Base-by-base conservation (phyloP, 768 basidiomycete species). In the Amanita polypyramis region DNA sequence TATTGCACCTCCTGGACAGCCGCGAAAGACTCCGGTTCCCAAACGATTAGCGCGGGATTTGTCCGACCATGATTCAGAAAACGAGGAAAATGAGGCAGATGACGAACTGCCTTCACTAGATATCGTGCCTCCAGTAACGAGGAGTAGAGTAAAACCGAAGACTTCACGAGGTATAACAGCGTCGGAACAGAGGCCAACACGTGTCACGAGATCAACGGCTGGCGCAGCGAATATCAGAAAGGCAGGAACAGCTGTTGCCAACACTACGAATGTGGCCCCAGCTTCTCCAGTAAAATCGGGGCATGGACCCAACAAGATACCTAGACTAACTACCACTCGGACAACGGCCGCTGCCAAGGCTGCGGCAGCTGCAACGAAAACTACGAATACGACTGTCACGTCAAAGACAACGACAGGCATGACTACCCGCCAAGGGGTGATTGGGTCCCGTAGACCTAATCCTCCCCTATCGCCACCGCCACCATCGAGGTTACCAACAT, bases 1-100 rank as follows among this genome's bases (percentile, higher is more conserved):
- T 14, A 85, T 87, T 17, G 75, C 77, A 9, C 83, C 89, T 15
- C 87, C 85, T 7, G 86, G 83, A 15, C 90, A 89, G 60, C 89
- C 85, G 25, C 80, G 82, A 55, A 96, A 95, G 69, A 92, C 91
- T 0, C 92, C 92, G 0, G 74, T 78, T 46, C 72, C 79, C 39
- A 90, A 92, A 65, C 79, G 85, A 49, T 59, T 68, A 12, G 79
- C 79, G 1, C 70, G 75, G 45, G 84, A 84, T 52, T 80, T 81
- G 2, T 83, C 82, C 40, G 77, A 80, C 43, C 83, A 86, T 36
- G 80, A 75, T 33, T 79, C 77, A 50, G 43, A 50, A 8, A 30
- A 19, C 33, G 80, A 77, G 52, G 42, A 44, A 41, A n/a, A 44
- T 33, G 80, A 77, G 51, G 70, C 67, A 19, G 73, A 75, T 35